Conservation (phyloP, 2,329 filamentous ascomycete genomes). For the Talaromyces verruculosus region DNA sequence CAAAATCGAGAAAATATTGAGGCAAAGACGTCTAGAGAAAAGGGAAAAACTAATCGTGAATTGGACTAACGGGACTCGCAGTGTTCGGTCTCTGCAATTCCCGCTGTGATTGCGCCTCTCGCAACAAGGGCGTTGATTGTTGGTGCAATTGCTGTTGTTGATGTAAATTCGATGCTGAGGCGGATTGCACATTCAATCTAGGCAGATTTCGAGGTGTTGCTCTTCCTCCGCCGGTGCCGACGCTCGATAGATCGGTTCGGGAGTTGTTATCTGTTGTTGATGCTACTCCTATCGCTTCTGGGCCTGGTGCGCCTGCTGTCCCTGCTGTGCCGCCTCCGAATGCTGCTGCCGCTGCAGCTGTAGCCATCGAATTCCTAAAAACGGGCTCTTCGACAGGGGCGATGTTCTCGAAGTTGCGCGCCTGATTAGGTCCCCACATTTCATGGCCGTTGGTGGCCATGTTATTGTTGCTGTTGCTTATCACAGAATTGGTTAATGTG, state of each 20-base stretch:
- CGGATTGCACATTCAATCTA: constrained; percentile 12
- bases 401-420: constrained; percentile 22
- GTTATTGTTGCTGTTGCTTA: neutral
- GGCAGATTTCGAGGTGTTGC: constrained; percentile 9
- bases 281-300: constrained; percentile 1
- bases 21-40: neutral
- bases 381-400: constrained; percentile 19
- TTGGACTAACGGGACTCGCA: constrained; percentile 17
- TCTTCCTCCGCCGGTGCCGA: constrained; percentile 10
- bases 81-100: neutral
- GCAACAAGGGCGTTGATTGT: neutral
- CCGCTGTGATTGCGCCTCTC: neutral
- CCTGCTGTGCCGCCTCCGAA: neutral
- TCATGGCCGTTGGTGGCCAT: constrained; percentile 1
- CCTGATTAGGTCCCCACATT: constrained; percentile 26
- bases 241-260: constrained; percentile 21
- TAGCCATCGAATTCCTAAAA: constrained; percentile 12
- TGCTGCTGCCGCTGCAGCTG: constrained; percentile 9
- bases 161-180: constrained; percentile 13
- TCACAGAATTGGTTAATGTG: constrained; percentile 3
- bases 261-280: constrained; percentile 6
- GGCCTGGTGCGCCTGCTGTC: neutral
- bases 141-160: constrained; percentile 1
- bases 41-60: constrained; percentile 4
- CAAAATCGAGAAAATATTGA: neutral